Evolutionary conservation across 2,329 filamentous ascomycete genomes (phyloP).

Genomic region (Emergomyces pasteurianus): DNA sequence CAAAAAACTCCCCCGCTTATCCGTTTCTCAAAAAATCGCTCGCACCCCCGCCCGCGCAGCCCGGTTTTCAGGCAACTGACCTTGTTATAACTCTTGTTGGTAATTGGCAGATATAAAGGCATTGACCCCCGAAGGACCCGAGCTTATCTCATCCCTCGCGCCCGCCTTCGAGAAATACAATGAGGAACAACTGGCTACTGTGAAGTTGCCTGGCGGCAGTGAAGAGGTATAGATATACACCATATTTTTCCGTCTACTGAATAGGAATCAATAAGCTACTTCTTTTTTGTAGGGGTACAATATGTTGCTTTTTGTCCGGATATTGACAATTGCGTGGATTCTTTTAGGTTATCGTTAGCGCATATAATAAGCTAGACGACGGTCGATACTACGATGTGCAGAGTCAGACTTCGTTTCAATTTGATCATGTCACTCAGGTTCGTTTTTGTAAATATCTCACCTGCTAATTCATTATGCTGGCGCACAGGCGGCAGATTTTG

Average conservation of each 20-base stretch:
- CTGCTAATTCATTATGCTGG: neutral
- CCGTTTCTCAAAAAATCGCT: neutral
- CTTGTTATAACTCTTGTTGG: neutral
- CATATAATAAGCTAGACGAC: conserved; percentile 68
- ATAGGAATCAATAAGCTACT: neutral
- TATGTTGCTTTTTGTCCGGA: neutral
- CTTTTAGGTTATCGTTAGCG: conserved; percentile 54
- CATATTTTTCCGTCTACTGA: neutral
- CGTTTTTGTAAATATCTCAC: conserved; percentile 5
- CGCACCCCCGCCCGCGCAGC: neutral
- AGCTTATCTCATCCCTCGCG: conserved; percentile 57
- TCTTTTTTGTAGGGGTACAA: neutral
- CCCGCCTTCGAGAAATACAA: conserved; percentile 92
- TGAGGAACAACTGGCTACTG: conserved; percentile 80
- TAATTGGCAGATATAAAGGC: conserved; percentile 69
- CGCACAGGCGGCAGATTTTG: neutral
- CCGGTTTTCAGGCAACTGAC: neutral
- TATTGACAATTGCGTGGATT: neutral
- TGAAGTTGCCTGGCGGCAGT: conserved; percentile 78
- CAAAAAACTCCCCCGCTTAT: conserved; percentile 3
- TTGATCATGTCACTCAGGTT: conserved; percentile 74
- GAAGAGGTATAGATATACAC: conserved; percentile 47
- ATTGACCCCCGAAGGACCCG: conserved; percentile 58
- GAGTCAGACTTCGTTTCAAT: conserved; percentile 74
- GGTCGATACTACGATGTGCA: conserved; percentile 84